These are phyloP conservation scores for Panus rudis DNA, from an alignment of 768 basidiomycete genomes.

Conservation along the genomic window DNA sequence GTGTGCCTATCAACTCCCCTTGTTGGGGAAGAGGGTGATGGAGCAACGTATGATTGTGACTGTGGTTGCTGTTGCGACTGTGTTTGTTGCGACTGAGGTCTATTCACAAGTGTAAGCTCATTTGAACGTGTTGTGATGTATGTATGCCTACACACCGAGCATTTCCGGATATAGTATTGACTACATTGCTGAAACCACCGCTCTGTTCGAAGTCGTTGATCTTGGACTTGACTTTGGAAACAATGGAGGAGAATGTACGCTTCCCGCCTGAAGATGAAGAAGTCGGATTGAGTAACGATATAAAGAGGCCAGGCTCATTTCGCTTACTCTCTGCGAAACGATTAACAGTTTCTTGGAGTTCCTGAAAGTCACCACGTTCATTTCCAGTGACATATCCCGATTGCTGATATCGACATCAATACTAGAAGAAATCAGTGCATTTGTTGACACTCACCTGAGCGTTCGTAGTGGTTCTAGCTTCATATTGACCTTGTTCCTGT, in stretches of 20 bases:
- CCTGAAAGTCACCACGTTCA: slow-evolving; percentile 36
- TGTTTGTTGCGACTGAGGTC: not conserved
- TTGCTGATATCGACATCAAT: not conserved
- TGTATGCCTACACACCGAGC: too few species aligned
- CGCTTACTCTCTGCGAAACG: slow-evolving; percentile 79
- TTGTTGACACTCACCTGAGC: slow-evolving; percentile 1
- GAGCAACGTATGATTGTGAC: too few species aligned
- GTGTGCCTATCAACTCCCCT: too few species aligned
- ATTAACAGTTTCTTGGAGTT: slow-evolving; percentile 68
- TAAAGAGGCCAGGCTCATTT: slow-evolving; percentile 31
- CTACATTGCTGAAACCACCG: slow-evolving; percentile 9
- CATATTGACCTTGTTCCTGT: slow-evolving; percentile 12
- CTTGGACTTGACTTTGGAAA: slow-evolving; percentile 78
- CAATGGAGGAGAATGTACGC: slow-evolving; percentile 64
- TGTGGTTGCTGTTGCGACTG: not conserved
- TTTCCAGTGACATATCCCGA: slow-evolving; percentile 2
- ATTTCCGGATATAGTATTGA: too few species aligned
- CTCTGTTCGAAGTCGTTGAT: slow-evolving; percentile 72
- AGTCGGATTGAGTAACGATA: not conserved
- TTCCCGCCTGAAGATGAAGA: slow-evolving; percentile 40
- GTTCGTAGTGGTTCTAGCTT: too few species aligned
- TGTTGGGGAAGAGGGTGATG: too few species aligned
- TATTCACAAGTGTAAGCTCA: too few species aligned
- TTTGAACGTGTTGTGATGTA: too few species aligned
- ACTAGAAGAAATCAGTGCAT: not conserved